Conservation (phyloP, 1,139 yeast species). For the Geotrichum phurueaensis region DNA sequence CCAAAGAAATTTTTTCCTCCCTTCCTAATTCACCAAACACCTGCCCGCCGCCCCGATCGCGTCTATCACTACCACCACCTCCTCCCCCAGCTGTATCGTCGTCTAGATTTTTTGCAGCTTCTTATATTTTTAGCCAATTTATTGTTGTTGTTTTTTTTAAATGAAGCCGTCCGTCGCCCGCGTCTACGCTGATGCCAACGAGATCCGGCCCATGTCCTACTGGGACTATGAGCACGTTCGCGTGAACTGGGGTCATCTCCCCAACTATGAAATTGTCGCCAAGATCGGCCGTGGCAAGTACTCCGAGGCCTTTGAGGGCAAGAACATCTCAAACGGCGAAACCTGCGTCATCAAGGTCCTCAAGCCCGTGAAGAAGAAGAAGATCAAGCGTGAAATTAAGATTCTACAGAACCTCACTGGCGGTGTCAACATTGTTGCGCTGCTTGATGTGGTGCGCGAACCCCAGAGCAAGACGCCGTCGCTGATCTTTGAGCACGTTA, state of each 20-base stretch:
- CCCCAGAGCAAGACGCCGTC: constrained; percentile 91
- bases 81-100: neutral
- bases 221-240: constrained; percentile 76
- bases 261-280: constrained; percentile 80
- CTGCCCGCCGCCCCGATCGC: neutral
- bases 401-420: constrained; percentile 82
- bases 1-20: neutral
- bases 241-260: constrained; percentile 57
- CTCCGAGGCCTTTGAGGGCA: constrained; percentile 88
- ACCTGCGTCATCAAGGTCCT: constrained; percentile 80
- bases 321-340: constrained; percentile 44
- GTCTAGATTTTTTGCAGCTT: neutral
- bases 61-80: neutral
- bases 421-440: constrained; percentile 76
- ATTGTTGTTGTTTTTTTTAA: neutral
- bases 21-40: neutral
- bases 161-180: constrained; percentile 57
- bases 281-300: constrained; percentile 97
- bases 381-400: constrained; percentile 90
- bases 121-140: neutral
- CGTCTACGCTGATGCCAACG: constrained; percentile 83
- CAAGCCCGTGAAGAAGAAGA: constrained; percentile 94
- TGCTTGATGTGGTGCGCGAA: constrained; percentile 85
- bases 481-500: constrained; percentile 81
- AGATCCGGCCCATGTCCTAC: constrained; percentile 70